Base-by-base conservation (phyloP, 345 rosid species). In the Hibiscus tridactylites region DNA sequence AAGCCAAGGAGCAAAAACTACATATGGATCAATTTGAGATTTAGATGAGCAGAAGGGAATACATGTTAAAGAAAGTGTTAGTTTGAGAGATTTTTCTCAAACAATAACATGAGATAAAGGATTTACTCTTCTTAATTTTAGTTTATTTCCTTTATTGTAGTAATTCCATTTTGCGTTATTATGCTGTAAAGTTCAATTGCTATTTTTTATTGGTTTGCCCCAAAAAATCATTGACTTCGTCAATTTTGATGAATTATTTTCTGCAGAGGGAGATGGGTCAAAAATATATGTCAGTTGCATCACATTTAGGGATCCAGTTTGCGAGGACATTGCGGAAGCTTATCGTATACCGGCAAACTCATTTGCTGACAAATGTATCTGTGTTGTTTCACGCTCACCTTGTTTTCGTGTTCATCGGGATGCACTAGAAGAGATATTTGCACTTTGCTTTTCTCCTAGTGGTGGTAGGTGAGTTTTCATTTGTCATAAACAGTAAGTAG, bases 231-330 rank as follows among this genome's bases (percentile, higher is more conserved):
- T 71, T 24, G 16, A 37, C 1, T 6, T 37, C 8, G 35, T 39
- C 21, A 13, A 7, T 39, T 42, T 71, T 59, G 24, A 26, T 44
- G 37, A 57, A 71, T 21, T 56, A 21, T 59, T 21, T 62, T 66
- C 31, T 71, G 75, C 92, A 92, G 99, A 95, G 96, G 99, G 99
- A 54, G 98, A 92, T 86, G 99, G 99, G 7, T 82, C 99, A 16
- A 92, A 95, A 79, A 92, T 95, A 74, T 92, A 90, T 74, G 91
- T 95, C 79, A 90, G 97, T 67, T 95, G 99, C 85, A 84, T 92
- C 68, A 89, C 98, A 47, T 95, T 92, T 78, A 88, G 96, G 63
- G 98, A 95, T 87, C 98, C 92, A 64, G 97, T 95, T 74, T 82
- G 90, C 50, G 97, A 95, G 84, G 99, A 95, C 81, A 85, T 95